Evolutionary conservation across 2,329 filamentous ascomycete genomes (phyloP).

Genomic region (Paecilomyces sp.): DNA sequence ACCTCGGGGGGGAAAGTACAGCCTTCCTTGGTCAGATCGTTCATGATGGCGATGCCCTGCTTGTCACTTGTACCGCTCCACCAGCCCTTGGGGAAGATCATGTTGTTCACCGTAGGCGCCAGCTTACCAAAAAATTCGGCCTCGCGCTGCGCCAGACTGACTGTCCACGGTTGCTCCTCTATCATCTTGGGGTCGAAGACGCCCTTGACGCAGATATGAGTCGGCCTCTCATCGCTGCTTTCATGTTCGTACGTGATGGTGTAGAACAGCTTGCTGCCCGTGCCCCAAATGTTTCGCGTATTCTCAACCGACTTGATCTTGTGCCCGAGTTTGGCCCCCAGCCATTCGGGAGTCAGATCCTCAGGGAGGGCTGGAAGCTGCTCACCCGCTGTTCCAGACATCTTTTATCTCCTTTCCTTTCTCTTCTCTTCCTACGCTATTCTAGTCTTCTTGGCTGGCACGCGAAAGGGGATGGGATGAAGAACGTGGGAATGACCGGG

Average conservation of each 20-base stretch:
- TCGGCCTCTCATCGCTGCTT: not conserved
- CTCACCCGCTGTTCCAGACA: not conserved
- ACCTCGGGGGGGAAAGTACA: not conserved
- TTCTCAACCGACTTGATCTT: not conserved
- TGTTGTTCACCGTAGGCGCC: not conserved
- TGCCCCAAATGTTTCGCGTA: not conserved
- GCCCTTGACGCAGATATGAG: not conserved
- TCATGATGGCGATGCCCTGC: not conserved
- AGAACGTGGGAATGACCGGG: not conserved
- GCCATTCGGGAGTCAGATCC: not conserved
- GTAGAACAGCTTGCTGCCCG: not conserved
- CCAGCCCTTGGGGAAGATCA: not conserved
- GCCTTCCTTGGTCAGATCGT: not conserved
- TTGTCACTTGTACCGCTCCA: not conserved
- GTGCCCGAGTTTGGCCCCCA: not conserved
- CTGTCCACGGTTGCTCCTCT: not conserved
- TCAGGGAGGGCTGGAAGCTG: not conserved
- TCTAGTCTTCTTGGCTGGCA: not conserved
- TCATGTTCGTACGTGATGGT: not conserved
- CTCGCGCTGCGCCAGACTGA: not conserved
- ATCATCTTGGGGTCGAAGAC: not conserved
- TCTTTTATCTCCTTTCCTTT: not conserved
- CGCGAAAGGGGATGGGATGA: not conserved
- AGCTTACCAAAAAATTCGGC: not conserved
- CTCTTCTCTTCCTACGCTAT: not conserved